Conservation (phyloP, 148 eudicot species). For the Chenopodium suecicum region DNA sequence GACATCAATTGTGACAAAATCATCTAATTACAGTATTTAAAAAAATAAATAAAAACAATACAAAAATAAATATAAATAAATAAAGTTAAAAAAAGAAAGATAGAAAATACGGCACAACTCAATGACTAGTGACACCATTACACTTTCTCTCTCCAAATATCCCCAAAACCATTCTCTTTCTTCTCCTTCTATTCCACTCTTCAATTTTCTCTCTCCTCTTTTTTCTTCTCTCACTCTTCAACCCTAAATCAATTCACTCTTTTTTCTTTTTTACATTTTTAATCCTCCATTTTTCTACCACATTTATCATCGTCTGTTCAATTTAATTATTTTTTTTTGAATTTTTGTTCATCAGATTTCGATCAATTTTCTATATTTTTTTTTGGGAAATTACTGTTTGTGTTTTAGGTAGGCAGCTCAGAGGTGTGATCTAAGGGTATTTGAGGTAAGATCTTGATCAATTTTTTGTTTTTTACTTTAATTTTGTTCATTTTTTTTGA, state of each 20-base stretch:
- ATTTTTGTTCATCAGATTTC: conserved; percentile 12
- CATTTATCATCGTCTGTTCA: conserved; percentile 18
- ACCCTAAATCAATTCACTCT: conserved; percentile 12
- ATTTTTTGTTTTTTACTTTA: background rate
- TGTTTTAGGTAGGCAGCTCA: conserved; percentile 8
- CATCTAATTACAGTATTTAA: background rate
- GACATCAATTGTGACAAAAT: background rate
- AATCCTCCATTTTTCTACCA: conserved; percentile 9
- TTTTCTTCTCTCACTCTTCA: conserved; percentile 1
- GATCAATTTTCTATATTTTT: background rate
- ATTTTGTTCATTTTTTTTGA: background rate
- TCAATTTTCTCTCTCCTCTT: conserved; percentile 19
- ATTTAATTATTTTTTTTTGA: background rate
- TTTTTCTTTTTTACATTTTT: background rate
- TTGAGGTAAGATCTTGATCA: conserved; percentile 24
- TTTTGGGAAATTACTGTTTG: background rate
- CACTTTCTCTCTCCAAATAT: background rate
- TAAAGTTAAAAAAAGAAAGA: background rate
- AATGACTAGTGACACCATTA: background rate
- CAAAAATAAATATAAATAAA: too few species aligned
- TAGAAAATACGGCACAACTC: background rate
- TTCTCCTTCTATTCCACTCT: conserved; percentile 10
- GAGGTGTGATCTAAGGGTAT: conserved; percentile 17
- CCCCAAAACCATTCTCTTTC: background rate
- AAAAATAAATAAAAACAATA: background rate